Base-by-base conservation (phyloP, 805 yeast species). In the Yamadazyma sp. region DNA sequence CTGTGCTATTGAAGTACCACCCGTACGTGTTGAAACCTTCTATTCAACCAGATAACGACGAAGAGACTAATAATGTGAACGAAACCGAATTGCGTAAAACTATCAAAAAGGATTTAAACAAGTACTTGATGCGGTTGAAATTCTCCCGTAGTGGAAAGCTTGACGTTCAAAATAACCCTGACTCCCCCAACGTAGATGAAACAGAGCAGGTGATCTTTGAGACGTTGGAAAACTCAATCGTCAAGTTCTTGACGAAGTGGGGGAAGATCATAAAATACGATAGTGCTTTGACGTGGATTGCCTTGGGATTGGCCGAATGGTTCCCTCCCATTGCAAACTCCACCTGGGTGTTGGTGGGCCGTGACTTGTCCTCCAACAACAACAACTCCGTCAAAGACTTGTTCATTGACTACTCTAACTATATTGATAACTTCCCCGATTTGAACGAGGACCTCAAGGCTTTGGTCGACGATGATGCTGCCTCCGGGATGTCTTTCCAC, bases 251-350 rank as follows among this genome's bases (percentile, higher is more conserved):
- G 26, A 61, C 60, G 20, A 86, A 86, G 62, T 89, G 95, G 95
- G 90, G 93, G 5, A 68, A 71, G 25, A 70, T 81, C 40, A 75
- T 86, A 37, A 80, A 79, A 48, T 90, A 90, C 55, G 93, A 87
- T 57, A 72, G 82, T 29, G 90, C 95, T 0, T 69, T 89, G 50
- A 73, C 91, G 3, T 89, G 96, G 96, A 77, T 86, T 13, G 96
- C 96, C 0, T 62, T 87, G 21, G 89, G 88, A 8, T 62, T 90
- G 30, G 91, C 95, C 0, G 95, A 88, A 57, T 89, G 95, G 95
- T 73, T 79, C 21, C 90, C 95, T 5, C 87, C 85, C 1, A 60
- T 78, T 25, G 66, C 67, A 11, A 65, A 69, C 32, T 72, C 78
- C 9, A 67, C 70, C 12, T 75, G 72, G 66, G 82, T 78, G 2